Evolutionary conservation across 2,329 filamentous ascomycete species (phyloP), one percentile per base, ranked within the genome.

Genomic region (Microcyclosporella mali): DNA sequence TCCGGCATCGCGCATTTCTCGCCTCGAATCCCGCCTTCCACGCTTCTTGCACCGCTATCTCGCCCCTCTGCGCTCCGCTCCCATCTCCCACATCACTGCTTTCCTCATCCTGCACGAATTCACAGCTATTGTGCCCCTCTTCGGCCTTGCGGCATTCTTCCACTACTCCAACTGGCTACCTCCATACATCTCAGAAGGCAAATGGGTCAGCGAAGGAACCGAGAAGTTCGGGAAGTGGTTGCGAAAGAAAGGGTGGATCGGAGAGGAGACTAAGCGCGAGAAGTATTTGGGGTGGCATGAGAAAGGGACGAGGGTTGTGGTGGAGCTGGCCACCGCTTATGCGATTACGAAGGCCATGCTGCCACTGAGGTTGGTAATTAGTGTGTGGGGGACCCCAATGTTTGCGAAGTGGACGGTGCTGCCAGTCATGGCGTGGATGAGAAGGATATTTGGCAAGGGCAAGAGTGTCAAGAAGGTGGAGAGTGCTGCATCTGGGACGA

Each of bases 61-160:
- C 1, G 66, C 70, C 1, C 79, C 80, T 0, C 77, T 98, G 2
- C 78, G 82, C 44, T 73, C 77, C 42, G 88, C 88, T 1, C 92
- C 92, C 0, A 66, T 88, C 33, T 86, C 86, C 1, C 88, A 95
- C 66, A 73, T 94, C 32, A 79, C 84, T 1, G 82, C 90, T 0
- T 98, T 98, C 64, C 71, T 97, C 9, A 71, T 95, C 30, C 75
- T 98, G 0, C 92, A 98, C 70, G 92, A 98, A 66, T 63, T 95
- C 33, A 97, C 92, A 0, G 90, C 92, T 8, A 69, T 95, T 9
- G 65, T 90, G 1, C 90, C 90, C 0, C 67, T 97, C 0, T 63
- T 94, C 30, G 82, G 78, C 0, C 74, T 97, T 1, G 81, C 85
- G 16, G 81, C 75, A 1, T 62, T 79, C 1, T 95, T 98, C 65